Evolutionary conservation across 176 grass and related monocot species (phyloP).

Genomic region (Ensete glaucum): DNA sequence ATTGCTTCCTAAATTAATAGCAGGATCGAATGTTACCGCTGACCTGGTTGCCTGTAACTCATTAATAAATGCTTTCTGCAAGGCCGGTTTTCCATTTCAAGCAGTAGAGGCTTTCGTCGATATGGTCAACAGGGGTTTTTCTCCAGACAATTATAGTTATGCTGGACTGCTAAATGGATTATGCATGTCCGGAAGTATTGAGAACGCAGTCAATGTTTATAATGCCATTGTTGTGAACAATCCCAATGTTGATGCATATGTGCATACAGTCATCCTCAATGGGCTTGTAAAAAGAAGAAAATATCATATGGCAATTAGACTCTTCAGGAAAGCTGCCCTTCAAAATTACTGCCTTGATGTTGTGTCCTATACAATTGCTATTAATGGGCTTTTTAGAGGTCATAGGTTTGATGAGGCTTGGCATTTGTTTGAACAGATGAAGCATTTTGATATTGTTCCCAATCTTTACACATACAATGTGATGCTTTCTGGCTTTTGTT

Average conservation of each 20-base stretch:
- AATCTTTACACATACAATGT: constrained; percentile 71
- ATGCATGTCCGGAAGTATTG: constrained; percentile 38
- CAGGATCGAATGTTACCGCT: constrained; percentile 28
- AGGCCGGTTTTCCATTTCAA: constrained; percentile 63
- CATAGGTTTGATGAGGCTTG: constrained; percentile 49
- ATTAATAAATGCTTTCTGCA: constrained; percentile 54
- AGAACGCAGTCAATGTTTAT: constrained; percentile 45
- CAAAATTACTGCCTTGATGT: constrained; percentile 48
- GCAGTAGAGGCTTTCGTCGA: constrained; percentile 47
- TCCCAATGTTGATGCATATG: constrained; percentile 39
- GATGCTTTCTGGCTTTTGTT: constrained; percentile 68
- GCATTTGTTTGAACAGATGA: constrained; percentile 71
- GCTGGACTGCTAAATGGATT: constrained; percentile 52
- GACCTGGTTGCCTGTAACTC: constrained; percentile 73
- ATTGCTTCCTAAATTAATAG: constrained; percentile 45
- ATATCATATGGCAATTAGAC: constrained; percentile 29
- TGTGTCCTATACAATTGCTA: constrained; percentile 62
- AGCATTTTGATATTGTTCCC: constrained; percentile 43
- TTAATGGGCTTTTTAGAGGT: constrained; percentile 55
- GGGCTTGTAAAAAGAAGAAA: constrained; percentile 57
- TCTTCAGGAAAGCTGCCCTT: constrained; percentile 42
- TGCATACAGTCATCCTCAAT: constrained; percentile 50
- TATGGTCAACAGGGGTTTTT: constrained; percentile 36
- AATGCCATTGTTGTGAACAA: constrained; percentile 26
- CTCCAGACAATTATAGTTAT: constrained; percentile 75